These are phyloP conservation scores for Barbarea vulgaris DNA, from an alignment of 345 rosid species.

Conservation along the genomic window DNA sequence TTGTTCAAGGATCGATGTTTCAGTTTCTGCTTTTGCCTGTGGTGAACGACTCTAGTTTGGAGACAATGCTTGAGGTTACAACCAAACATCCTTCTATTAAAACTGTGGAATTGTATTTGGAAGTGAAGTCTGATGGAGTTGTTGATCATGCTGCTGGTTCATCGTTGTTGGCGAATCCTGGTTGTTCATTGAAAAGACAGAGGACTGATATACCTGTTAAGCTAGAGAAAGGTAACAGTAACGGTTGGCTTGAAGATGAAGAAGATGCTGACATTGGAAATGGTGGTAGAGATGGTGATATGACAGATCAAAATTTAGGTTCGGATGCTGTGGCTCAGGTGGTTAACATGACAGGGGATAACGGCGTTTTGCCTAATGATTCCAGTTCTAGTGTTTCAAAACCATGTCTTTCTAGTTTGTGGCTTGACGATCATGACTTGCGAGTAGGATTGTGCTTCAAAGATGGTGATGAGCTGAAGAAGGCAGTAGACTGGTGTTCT, in stretches of 20 bases:
- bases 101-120: not conserved
- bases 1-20: not conserved
- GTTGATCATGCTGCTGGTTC: not conserved
- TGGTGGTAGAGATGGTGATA: too few species aligned
- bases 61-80: conserved; percentile 23
- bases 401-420: not conserved
- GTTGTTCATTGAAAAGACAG: conserved; percentile 14
- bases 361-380: not conserved
- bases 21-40: not conserved
- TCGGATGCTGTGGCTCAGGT: too few species aligned
- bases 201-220: not conserved
- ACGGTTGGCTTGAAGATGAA: too few species aligned
- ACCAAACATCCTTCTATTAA: conserved; percentile 12
- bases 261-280: too few species aligned
- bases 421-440: not conserved
- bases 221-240: too few species aligned
- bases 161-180: not conserved
- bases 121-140: not conserved
- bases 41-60: not conserved
- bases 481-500: not conserved
- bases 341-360: not conserved
- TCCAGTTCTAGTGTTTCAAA: not conserved
- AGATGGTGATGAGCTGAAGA: not conserved
- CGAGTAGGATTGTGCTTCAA: not conserved
- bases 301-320: too few species aligned